Conservation (phyloP, 306 rosid genomes). For the Calophaca sinica region DNA sequence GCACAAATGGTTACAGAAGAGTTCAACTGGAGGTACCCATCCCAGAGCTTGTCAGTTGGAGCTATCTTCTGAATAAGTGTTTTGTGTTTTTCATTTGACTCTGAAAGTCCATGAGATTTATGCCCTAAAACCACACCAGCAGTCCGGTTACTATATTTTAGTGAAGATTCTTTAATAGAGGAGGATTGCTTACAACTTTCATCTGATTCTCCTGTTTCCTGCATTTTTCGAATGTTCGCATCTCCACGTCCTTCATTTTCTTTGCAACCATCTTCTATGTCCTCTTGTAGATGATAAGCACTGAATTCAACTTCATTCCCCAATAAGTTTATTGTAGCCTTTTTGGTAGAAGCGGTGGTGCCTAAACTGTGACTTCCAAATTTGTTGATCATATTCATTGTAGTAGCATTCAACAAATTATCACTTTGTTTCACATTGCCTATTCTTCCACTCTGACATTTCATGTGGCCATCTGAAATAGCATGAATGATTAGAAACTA, state of each 20-base stretch:
- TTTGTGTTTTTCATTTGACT: background rate
- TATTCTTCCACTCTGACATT: background rate
- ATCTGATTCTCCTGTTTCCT: background rate
- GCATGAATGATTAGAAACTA: background rate
- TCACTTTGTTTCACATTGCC: background rate
- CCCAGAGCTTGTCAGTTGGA: background rate
- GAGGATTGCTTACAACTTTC: background rate
- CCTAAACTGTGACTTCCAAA: background rate
- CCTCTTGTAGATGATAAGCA: background rate
- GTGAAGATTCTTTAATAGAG: background rate
- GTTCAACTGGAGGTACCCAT: conserved; percentile 22
- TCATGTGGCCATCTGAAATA: background rate
- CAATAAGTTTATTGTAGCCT: background rate
- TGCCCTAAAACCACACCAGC: background rate
- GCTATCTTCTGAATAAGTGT: background rate
- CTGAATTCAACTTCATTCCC: background rate
- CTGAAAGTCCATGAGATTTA: background rate
- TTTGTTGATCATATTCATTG: background rate
- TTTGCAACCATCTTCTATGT: background rate
- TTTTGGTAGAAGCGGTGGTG: background rate
- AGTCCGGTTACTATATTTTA: background rate
- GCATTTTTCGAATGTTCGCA: background rate
- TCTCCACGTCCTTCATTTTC: background rate
- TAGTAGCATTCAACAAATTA: background rate
- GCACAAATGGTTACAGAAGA: background rate